These are phyloP conservation scores for Geotrichum citri-aurantii DNA, from an alignment of 1,139 yeast species.

Conservation along the genomic window DNA sequence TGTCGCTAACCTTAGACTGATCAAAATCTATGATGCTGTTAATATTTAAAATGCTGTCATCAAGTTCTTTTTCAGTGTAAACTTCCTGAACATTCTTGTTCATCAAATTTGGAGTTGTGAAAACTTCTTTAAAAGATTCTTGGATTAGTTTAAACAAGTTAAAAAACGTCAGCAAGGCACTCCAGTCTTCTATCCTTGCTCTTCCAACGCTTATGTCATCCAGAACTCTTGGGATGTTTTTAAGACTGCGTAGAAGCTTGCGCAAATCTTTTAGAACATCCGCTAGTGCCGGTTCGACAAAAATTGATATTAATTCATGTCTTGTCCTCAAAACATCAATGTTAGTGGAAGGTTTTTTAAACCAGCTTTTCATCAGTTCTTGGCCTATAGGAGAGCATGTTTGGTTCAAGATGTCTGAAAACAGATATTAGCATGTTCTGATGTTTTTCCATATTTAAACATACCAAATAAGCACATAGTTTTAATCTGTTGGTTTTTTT, in stretches of 20 bases:
- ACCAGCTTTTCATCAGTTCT: slow-evolving; percentile 34
- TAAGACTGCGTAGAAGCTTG: slow-evolving; percentile 27
- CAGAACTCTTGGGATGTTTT: slow-evolving; percentile 30
- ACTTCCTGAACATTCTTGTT: neutral
- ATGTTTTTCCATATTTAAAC: neutral
- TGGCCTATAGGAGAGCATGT: slow-evolving; percentile 35
- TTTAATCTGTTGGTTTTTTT: slow-evolving; percentile 9
- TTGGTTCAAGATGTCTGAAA: slow-evolving; percentile 21
- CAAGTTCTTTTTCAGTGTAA: slow-evolving; percentile 19
- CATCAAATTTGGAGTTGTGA: slow-evolving; percentile 5
- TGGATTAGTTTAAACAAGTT: slow-evolving; percentile 8
- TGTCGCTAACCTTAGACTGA: slow-evolving; percentile 33
- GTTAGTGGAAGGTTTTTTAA: slow-evolving; percentile 36
- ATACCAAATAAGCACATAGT: slow-evolving; percentile 23
- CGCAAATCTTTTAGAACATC: slow-evolving; percentile 21
- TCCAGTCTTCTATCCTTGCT: slow-evolving; percentile 31
- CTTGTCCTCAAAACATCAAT: slow-evolving; percentile 29
- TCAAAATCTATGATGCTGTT: slow-evolving; percentile 36
- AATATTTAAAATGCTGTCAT: slow-evolving; percentile 20
- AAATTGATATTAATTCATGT: slow-evolving; percentile 30
- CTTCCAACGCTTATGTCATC: slow-evolving; percentile 32
- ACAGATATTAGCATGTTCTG: neutral
- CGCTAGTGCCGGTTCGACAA: slow-evolving; percentile 26
- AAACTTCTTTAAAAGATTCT: slow-evolving; percentile 16
- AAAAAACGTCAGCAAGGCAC: slow-evolving; percentile 26